These are phyloP conservation scores for Fraxinus paxiana DNA, from an alignment of 305 asterid species.

Conservation along the genomic window DNA sequence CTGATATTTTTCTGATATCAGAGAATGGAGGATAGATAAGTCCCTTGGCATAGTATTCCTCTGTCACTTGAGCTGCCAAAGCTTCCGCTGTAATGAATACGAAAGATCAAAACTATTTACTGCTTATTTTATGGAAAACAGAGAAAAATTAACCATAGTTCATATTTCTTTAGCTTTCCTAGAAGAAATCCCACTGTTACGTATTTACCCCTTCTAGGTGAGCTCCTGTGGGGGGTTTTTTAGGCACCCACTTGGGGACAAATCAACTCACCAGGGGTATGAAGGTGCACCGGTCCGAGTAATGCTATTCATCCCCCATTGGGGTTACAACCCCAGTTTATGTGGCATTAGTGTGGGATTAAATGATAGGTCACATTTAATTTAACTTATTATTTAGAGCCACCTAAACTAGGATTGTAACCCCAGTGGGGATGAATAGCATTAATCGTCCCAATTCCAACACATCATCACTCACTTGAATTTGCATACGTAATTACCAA, in stretches of 20 bases:
- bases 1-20: constrained; percentile 71
- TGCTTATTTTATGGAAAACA: background rate
- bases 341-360: no score
- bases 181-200: background rate
- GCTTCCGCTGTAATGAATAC: constrained; percentile 60
- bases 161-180: background rate
- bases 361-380: no score
- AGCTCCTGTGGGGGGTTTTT: background rate
- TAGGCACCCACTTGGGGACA: background rate
- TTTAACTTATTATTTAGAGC: no score
- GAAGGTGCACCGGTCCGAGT: background rate
- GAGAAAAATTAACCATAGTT: background rate
- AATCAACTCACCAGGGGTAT: background rate
- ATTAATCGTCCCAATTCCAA: background rate
- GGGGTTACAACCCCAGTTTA: no score
- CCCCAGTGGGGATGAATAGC: no score
- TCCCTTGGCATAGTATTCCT: constrained; percentile 62
- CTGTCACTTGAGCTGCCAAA: constrained; percentile 63
- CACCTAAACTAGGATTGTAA: no score
- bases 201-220: background rate
- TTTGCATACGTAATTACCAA: background rate
- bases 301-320: no score
- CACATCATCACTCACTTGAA: background rate
- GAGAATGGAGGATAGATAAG: constrained; percentile 78
- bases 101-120: background rate